A percentile compares a stretch with the other conserved stretches of the same genome.
phyloP scores from a whole-genome alignment of 2,329 filamentous ascomycete genomes.

The Aureobasidium sp. region DNA sequence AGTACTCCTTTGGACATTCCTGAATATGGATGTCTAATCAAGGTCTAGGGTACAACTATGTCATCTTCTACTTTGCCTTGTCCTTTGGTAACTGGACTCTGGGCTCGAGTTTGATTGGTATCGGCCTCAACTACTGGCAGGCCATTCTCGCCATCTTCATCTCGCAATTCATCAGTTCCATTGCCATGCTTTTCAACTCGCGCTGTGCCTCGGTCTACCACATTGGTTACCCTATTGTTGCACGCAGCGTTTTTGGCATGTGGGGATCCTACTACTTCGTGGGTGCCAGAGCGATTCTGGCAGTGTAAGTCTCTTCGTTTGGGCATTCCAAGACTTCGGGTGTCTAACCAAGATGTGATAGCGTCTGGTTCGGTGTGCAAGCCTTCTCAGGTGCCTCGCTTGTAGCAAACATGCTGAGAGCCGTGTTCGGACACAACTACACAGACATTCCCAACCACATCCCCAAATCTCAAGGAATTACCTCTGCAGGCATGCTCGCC shows the following conservation, averaged over 20 bases:
- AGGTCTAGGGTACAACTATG: conserved; percentile 27
- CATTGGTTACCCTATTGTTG: conserved; percentile 33
- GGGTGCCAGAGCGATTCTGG: conserved; percentile 30
- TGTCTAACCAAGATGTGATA: conserved; percentile 1
- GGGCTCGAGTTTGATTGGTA: conserved; percentile 31
- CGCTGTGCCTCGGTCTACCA: conserved; percentile 35
- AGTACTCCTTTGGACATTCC: background rate
- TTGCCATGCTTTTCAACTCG: conserved; percentile 38
- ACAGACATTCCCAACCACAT: conserved; percentile 28
- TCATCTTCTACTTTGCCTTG: conserved; percentile 32
- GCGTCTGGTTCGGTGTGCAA: conserved; percentile 10
- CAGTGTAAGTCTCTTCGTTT: conserved; percentile 17
- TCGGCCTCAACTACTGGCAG: conserved; percentile 39
- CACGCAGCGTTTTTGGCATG: conserved; percentile 34
- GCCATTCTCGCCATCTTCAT: conserved; percentile 36
- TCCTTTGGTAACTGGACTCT: conserved; percentile 36
- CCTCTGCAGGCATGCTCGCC: conserved; percentile 29
- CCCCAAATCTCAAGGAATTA: conserved; percentile 30
- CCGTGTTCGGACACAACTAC: conserved; percentile 27
- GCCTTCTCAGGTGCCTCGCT: conserved; percentile 19
- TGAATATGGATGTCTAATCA: background rate
- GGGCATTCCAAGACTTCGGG: background rate
- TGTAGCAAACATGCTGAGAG: conserved; percentile 20
- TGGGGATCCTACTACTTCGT: conserved; percentile 37
- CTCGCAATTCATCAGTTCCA: conserved; percentile 32